A percentile compares a stretch with the other conserved stretches of the same genome.
These are phyloP conservation scores for Heritiera littoralis DNA, from an alignment of 345 rosid species.

Conservation along the genomic window DNA sequence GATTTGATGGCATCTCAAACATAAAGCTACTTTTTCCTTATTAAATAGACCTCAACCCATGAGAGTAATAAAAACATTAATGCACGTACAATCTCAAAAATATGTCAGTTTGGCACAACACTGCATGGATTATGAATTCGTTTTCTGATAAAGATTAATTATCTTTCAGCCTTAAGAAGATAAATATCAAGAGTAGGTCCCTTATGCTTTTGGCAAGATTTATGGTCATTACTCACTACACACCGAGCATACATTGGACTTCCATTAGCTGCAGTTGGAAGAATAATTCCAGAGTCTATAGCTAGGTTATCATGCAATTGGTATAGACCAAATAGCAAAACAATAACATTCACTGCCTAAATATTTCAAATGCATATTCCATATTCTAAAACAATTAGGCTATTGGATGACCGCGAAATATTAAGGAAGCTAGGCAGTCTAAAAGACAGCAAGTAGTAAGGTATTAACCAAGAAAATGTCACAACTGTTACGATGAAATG, in stretches of 20 bases:
- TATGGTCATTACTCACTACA: neutral
- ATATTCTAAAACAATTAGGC: neutral
- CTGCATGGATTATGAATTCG: neutral
- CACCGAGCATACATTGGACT: neutral
- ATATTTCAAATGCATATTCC: neutral
- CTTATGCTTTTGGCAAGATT: constrained; percentile 1
- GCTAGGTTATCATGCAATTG: neutral
- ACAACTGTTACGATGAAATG: neutral
- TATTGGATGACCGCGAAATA: neutral
- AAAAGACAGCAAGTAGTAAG: neutral
- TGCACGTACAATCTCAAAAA: neutral
- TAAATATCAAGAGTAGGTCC: neutral
- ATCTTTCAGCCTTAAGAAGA: neutral
- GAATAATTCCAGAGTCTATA: neutral
- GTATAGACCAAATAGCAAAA: constrained; percentile 8
- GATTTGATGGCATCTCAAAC: neutral
- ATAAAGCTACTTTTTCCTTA: neutral
- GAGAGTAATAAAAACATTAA: neutral
- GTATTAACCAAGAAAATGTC: neutral
- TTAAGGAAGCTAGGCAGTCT: neutral
- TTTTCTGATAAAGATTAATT: neutral
- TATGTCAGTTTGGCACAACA: neutral
- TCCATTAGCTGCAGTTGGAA: neutral
- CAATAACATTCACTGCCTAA: neutral
- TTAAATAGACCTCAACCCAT: too few relatives aligned